phyloP scores from a whole-genome alignment of 139 green algal genomes.

The Helicosporidium sp. region DNA sequence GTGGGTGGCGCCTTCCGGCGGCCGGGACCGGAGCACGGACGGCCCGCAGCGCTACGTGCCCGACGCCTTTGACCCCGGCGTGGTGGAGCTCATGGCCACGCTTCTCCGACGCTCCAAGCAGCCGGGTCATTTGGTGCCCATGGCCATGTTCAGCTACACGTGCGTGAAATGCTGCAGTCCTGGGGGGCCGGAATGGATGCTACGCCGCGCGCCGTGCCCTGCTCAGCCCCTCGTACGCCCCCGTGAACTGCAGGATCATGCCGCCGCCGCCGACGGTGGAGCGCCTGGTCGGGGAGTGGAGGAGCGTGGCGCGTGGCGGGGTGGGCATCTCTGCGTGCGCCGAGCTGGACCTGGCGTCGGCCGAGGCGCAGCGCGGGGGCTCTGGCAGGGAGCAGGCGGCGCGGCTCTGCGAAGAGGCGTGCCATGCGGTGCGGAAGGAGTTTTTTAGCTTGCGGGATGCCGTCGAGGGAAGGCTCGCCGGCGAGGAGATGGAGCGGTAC shows the following conservation, averaged over 20 bases:
- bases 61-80: constrained; percentile 57
- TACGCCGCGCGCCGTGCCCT: too few relatives aligned
- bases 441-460: too few relatives aligned
- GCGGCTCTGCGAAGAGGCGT: not conserved
- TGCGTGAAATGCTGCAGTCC: too few relatives aligned
- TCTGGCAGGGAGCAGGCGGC: not conserved
- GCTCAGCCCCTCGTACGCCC: too few relatives aligned
- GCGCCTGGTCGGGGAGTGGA: constrained; percentile 57
- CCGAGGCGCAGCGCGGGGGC: not conserved
- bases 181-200: too few relatives aligned
- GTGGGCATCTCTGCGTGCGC: constrained; percentile 52
- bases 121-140: constrained; percentile 67
- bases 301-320: constrained; percentile 43
- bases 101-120: constrained; percentile 43
- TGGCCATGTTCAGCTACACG: constrained; percentile 68
- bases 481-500: too few relatives aligned
- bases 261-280: constrained; percentile 66
- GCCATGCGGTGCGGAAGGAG: too few relatives aligned
- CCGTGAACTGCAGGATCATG: constrained; percentile 82
- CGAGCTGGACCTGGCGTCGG: constrained; percentile 39
- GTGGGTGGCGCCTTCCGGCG: constrained; percentile 82
- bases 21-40: constrained; percentile 64
- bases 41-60: too few relatives aligned
- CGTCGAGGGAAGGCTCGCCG: too few relatives aligned
- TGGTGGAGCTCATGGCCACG: constrained; percentile 81